Percentiles rank a stretch among this genome's conserved stretches.
Evolutionary conservation across 352 stramenopile genomes (phyloP).

Genomic region (Plasmopara halstedii): DNA sequence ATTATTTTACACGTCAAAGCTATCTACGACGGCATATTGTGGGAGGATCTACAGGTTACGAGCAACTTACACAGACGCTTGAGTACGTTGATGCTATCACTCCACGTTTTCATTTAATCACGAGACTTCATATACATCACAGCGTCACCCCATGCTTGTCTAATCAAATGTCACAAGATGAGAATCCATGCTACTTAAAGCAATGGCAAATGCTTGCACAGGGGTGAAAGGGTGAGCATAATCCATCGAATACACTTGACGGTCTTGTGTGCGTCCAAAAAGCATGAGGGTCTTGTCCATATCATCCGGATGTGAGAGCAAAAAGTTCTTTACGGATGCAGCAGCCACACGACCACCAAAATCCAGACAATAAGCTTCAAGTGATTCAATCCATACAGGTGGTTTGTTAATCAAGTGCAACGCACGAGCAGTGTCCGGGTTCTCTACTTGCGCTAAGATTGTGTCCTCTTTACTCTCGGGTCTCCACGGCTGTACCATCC

Average conservation of each 20-base stretch:
- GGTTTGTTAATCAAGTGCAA: slow-evolving; percentile 83
- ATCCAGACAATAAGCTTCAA: slow-evolving; percentile 81
- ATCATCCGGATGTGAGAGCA: slow-evolving; percentile 73
- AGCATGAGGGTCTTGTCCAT: slow-evolving; percentile 86
- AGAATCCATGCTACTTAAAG: slow-evolving; percentile 84
- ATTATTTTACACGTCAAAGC: slow-evolving; percentile 35
- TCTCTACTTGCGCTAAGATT: slow-evolving; percentile 70
- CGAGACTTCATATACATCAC: slow-evolving; percentile 31
- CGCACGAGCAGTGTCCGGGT: slow-evolving; percentile 45
- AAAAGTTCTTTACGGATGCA: slow-evolving; percentile 85
- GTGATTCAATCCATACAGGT: slow-evolving; percentile 81
- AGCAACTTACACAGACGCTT: slow-evolving; percentile 19
- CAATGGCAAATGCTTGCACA: slow-evolving; percentile 81
- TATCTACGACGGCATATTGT: slow-evolving; percentile 15
- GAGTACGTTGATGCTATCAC: neutral
- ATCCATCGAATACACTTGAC: slow-evolving; percentile 86
- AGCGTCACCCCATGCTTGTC: slow-evolving; percentile 13
- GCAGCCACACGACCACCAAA: slow-evolving; percentile 68
- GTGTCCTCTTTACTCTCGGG: slow-evolving; percentile 66
- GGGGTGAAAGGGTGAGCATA: slow-evolving; percentile 80
- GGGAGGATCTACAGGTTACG: slow-evolving; percentile 21
- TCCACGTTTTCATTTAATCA: slow-evolving; percentile 2
- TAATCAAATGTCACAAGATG: slow-evolving; percentile 84
- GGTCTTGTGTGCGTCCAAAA: slow-evolving; percentile 78
- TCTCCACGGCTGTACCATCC: slow-evolving; percentile 47